Evolutionary conservation across 2,329 filamentous ascomycete species (phyloP).

Genomic region (Daldinia sp.): DNA sequence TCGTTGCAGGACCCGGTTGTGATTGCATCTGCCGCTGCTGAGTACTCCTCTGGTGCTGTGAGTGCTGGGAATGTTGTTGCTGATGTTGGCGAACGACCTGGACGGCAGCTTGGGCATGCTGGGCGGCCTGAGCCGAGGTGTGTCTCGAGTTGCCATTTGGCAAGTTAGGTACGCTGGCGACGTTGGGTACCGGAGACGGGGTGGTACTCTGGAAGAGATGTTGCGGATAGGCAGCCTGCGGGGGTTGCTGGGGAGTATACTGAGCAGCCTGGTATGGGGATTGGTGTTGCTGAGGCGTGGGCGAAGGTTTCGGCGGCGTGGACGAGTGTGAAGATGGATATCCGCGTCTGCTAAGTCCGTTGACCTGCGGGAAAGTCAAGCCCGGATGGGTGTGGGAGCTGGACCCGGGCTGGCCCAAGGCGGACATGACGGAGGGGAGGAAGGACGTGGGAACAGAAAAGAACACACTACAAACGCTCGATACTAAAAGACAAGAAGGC

Average conservation of each 20-base stretch:
- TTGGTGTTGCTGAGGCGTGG: constrained; percentile 64
- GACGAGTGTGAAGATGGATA: constrained; percentile 63
- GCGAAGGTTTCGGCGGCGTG: constrained; percentile 67
- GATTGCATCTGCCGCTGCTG: constrained; percentile 54
- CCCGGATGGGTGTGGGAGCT: constrained; percentile 63
- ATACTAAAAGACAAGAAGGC: constrained; percentile 38
- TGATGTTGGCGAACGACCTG: constrained; percentile 52
- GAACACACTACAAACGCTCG: constrained; percentile 32
- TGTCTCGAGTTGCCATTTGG: constrained; percentile 62
- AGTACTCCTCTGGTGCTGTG: constrained; percentile 51
- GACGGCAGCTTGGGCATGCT: constrained; percentile 55
- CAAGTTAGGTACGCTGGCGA: constrained; percentile 63
- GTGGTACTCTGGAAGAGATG: constrained; percentile 65
- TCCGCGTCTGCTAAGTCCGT: constrained; percentile 59
- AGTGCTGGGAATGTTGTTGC: constrained; percentile 51
- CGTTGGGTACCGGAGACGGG: constrained; percentile 60
- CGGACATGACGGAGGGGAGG: constrained; percentile 57
- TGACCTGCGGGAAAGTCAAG: constrained; percentile 65
- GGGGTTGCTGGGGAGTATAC: constrained; percentile 65
- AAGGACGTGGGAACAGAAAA: constrained; percentile 20
- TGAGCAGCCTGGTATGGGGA: constrained; percentile 67
- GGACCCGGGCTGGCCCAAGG: constrained; percentile 62
- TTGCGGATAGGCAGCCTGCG: constrained; percentile 62
- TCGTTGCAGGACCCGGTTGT: constrained; percentile 48
- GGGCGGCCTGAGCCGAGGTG: constrained; percentile 60